phyloP scores from a whole-genome alignment of 306 rosid species.

The Vigna nakashimae region DNA sequence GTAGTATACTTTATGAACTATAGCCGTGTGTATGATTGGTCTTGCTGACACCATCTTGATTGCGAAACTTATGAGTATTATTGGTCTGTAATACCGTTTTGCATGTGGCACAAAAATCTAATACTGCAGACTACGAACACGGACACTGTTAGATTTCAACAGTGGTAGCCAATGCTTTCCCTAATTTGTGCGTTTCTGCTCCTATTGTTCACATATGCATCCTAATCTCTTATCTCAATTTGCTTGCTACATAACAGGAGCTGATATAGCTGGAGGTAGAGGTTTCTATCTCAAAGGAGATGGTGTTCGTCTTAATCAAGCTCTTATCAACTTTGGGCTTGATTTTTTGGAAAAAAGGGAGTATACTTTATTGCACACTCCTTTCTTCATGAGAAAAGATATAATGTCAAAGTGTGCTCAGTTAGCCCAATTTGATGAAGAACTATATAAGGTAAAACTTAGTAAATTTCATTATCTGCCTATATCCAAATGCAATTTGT shows the following conservation, averaged over 20 bases:
- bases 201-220: not conserved
- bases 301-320: constrained; percentile 95
- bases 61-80: not conserved
- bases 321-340: constrained; percentile 87
- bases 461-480: constrained; percentile 30
- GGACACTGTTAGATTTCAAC: not conserved
- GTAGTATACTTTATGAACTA: not conserved
- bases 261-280: constrained; percentile 96
- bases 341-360: constrained; percentile 83
- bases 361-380: constrained; percentile 79
- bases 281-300: constrained; percentile 93
- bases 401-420: constrained; percentile 97
- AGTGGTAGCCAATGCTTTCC: constrained; percentile 1
- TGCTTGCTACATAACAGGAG: constrained; percentile 64
- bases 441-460: constrained; percentile 81
- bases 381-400: constrained; percentile 96
- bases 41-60: not conserved
- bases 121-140: not conserved
- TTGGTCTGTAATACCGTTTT: constrained; percentile 7
- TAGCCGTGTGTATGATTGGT: constrained; percentile 4
- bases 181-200: not conserved
- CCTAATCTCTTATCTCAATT: constrained; percentile 25
- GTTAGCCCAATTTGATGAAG: constrained; percentile 95
- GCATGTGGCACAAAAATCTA: not conserved
- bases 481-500: not conserved